Base-by-base conservation (phyloP, 805 yeast genomes). In the Wickerhamiella qilinensis region DNA sequence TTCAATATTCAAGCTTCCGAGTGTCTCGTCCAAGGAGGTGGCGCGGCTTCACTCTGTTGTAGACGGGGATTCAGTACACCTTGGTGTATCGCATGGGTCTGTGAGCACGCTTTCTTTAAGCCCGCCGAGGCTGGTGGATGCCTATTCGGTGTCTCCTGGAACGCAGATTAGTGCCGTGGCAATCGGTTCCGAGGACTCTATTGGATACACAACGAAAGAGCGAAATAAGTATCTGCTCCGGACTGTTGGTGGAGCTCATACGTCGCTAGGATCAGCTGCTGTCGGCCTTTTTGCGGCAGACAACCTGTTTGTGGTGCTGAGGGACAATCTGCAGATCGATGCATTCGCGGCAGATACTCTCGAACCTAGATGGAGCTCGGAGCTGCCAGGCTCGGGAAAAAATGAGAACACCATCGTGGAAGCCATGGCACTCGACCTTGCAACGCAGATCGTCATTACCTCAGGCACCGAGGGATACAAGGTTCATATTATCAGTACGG, bases 51-150 rank as follows among this genome's bases (percentile, higher is more conserved):
- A 6, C 9, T 6, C 25, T 6, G 25, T 11, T 22, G 39, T 42
- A 11, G 45, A 37, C 3, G 45, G 36, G 6, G 27, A 37, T 4
- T 16, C 17, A 22, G 33, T 49, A 1, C 46, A 42, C 37, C 39
- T 58, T 4, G 63, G 60, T 12, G 46, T 57, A 16, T 52, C 60
- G 3, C 51, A 50, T 22, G 46, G 56, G 35, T 52, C 57, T 8
- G 39, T 58, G 9, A 41, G 48, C 20, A 41, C 47, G 19, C 48
- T 53, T 28, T 35, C 50, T 2, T 38, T 57, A 15, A 39, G 43
- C 7, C 63, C 63, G 17, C 61, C 63, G 7, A 55, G 50, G 30
- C 48, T 54, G 12, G 38, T 49, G 18, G 49, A 57, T 44, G 51
- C 62, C 1, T 50, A 49, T 31, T 47, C 60, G 7, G 49, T 58